phyloP scores from a whole-genome alignment of 257 asterid genomes.

The Solanum bukasovii region DNA sequence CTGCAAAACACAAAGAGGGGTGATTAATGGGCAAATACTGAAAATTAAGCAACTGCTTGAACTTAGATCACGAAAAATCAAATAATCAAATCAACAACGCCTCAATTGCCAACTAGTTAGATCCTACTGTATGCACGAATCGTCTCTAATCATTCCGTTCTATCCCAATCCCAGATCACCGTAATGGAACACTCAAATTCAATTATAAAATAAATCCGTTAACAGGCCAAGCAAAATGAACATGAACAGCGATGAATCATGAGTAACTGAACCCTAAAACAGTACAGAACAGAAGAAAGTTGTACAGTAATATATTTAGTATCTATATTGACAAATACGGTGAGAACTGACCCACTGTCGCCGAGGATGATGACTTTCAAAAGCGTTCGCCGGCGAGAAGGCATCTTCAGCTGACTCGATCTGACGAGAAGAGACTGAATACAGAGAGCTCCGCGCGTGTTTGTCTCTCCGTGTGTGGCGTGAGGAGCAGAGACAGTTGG shows the following conservation, averaged over 20 bases:
- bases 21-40: background rate
- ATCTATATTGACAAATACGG: background rate
- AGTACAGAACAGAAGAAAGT: background rate
- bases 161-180: background rate
- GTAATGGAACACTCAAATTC: background rate
- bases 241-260: background rate
- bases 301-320: background rate
- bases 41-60: background rate
- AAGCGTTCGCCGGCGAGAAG: slow-evolving; percentile 92
- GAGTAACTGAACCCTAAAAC: background rate
- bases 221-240: background rate
- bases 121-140: background rate
- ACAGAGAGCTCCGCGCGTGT: background rate
- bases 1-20: slow-evolving; percentile 43
- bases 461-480: background rate
- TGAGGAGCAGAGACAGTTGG: background rate
- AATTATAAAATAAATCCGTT: background rate
- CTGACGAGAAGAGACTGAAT: slow-evolving; percentile 8
- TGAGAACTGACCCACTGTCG: slow-evolving; percentile 71
- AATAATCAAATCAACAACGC: background rate
- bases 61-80: background rate
- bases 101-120: background rate
- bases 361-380: slow-evolving; percentile 99
- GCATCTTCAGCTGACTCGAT: slow-evolving; percentile 33
- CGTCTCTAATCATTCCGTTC: background rate